A percentile compares a stretch with the other conserved stretches of the same genome.
Conservation (phyloP, 352 stramenopile genomes). For the Plasmopara muralis region DNA sequence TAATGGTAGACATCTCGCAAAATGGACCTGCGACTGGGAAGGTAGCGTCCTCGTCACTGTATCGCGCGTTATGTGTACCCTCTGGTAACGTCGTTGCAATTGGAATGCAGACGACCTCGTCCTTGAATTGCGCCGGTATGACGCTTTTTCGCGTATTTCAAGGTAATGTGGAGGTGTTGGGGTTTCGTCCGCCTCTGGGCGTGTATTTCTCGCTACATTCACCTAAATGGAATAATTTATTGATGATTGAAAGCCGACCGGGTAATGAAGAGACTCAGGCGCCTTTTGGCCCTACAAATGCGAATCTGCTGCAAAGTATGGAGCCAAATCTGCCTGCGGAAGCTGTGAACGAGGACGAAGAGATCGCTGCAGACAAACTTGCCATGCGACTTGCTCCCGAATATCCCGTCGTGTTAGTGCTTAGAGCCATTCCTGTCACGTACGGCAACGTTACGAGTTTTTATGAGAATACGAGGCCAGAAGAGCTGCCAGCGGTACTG, state of each 20-base stretch:
- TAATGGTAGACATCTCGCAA: slow-evolving; percentile 15
- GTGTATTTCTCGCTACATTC: slow-evolving; percentile 79
- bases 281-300: slow-evolving; percentile 41
- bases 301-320: slow-evolving; percentile 36
- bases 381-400: slow-evolving; percentile 48
- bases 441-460: slow-evolving; percentile 74
- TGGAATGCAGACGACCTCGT: slow-evolving; percentile 40
- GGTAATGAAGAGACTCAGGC: slow-evolving; percentile 38
- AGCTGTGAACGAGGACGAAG: slow-evolving; percentile 52
- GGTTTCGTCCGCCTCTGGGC: slow-evolving; percentile 56
- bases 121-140: slow-evolving; percentile 70
- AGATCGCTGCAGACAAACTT: slow-evolving; percentile 60
- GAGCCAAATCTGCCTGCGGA: slow-evolving; percentile 27
- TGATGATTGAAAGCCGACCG: slow-evolving; percentile 45
- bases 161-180: slow-evolving; percentile 60
- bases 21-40: slow-evolving; percentile 7
- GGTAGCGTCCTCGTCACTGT: slow-evolving; percentile 15
- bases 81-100: slow-evolving; percentile 64
- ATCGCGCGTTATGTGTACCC: slow-evolving; percentile 36
- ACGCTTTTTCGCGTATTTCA: slow-evolving; percentile 75
- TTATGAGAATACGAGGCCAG: slow-evolving; percentile 39
- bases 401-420: slow-evolving; percentile 68
- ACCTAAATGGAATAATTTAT: slow-evolving; percentile 72
- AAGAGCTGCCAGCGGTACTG: slow-evolving; percentile 36
- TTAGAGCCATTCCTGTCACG: slow-evolving; percentile 55